Base-by-base conservation (phyloP, 108 stramenopile species). In the Licmophora abbreviata region DNA sequence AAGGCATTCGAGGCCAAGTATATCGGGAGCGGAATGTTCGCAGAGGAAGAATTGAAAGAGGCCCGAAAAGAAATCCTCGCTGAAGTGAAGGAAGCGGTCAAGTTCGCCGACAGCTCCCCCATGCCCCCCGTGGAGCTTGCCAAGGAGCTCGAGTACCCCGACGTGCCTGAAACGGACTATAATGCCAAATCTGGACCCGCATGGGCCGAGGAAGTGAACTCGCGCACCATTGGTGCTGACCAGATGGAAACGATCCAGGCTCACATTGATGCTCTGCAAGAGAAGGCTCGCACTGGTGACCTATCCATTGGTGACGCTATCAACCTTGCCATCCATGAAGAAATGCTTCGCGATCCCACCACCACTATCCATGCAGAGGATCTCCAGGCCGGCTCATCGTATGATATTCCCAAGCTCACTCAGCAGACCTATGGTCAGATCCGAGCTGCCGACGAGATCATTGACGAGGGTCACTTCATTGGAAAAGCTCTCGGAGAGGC, bases 381-480 rank as follows among this genome's bases (percentile, higher is more conserved):
- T 74, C 74, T 97, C 36, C 96, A 97, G 71, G 97, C 97, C 1
- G 97, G 97, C 54, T 94, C 93, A 4, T 94, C 93, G 6, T 97
- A 97, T 56, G 93, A 96, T 55, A 96, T 97, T 74, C 97, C 97
- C 44, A 94, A 96, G 80, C 75, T 95, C 40, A 95, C 95, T 15
- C 97, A 97, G 61, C 95, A 97, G 70, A 94, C 94, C 24, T 97
- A 96, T 54, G 97, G 97, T 4, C 65, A 85, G 50, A 82, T 76
- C 45, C 74, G 97, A 31, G 97, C 97, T 4, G 97, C 97, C 28
- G 97, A 97, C 59, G 97, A 97, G 59, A 97, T 97, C 52, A 97
- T 97, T 73, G 97, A 97, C 65, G 97, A 97, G 58, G 97, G 97
- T 21, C 97, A 97, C 69, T 96, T 97, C 77, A 94, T 97, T 61